Evolutionary conservation across 1,284 basidiomycete species (phyloP).

Genomic region (Fistulinella staudtii): DNA sequence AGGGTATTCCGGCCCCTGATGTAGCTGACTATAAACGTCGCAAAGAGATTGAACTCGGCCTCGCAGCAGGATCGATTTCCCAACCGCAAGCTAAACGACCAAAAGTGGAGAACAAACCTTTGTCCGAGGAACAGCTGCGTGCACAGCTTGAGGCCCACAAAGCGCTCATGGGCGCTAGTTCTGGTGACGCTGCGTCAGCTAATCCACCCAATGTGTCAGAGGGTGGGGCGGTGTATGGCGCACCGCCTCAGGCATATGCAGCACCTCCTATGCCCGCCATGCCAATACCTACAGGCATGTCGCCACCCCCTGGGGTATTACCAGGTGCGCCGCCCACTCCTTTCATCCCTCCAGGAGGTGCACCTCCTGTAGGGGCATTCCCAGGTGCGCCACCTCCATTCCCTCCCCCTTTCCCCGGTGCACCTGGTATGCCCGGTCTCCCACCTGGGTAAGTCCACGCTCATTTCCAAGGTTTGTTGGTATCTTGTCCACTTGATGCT

Average conservation of each 20-base stretch:
- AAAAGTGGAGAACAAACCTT: conserved; percentile 76
- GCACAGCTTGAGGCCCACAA: conserved; percentile 88
- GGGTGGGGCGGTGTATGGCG: conserved; percentile 69
- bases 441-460: conserved; percentile 44
- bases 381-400: conserved; percentile 36
- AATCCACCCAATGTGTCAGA: conserved; percentile 35
- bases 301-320: conserved; percentile 39
- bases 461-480: conserved; percentile 26
- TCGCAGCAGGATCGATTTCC: conserved; percentile 75
- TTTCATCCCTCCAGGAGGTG: conserved; percentile 33
- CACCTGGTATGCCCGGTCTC: conserved; percentile 40
- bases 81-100: conserved; percentile 78
- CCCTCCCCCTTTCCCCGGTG: conserved; percentile 38
- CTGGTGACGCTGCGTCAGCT: conserved; percentile 35
- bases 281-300: conserved; percentile 39
- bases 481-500: conserved; percentile 12
- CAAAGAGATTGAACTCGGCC: conserved; percentile 89
- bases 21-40: conserved; percentile 92
- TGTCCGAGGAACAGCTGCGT: conserved; percentile 81
- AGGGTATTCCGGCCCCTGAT: conserved; percentile 93
- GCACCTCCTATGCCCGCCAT: conserved; percentile 49
- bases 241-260: conserved; percentile 62
- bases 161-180: conserved; percentile 76
- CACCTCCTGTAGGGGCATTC: conserved; percentile 27
- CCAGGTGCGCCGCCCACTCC: conserved; percentile 37